Conservation (phyloP, 139 green algal species). For the Chlamydomonas urium region DNA sequence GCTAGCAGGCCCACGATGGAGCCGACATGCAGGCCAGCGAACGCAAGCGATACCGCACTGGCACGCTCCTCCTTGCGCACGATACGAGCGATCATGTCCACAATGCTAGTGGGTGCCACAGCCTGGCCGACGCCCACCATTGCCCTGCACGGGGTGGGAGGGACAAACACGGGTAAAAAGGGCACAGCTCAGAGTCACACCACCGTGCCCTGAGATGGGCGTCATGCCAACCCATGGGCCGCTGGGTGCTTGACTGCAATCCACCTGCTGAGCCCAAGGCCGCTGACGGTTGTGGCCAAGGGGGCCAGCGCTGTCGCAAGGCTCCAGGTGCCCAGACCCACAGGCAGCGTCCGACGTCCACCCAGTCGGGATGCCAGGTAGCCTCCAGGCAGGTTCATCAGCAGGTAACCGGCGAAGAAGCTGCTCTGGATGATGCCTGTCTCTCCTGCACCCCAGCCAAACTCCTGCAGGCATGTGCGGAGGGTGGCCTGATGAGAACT, state of each 20-base stretch:
- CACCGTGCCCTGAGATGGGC: background rate
- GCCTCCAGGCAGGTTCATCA: conserved; percentile 82
- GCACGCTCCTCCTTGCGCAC: conserved; percentile 69
- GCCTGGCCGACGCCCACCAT: conserved; percentile 87
- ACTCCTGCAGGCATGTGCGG: background rate
- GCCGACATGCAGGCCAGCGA: conserved; percentile 92
- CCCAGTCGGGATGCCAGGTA: conserved; percentile 62
- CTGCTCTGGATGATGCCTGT: conserved; percentile 9
- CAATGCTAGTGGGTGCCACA: conserved; percentile 78
- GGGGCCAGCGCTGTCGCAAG: conserved; percentile 52
- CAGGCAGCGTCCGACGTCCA: conserved; percentile 68
- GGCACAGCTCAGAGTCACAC: background rate
- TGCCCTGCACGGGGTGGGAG: background rate
- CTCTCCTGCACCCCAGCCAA: background rate
- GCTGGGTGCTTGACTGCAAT: background rate
- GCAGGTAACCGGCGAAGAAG: conserved; percentile 41
- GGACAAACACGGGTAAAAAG: background rate
- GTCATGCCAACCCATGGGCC: background rate
- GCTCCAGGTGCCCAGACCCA: conserved; percentile 78
- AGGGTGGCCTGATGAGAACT: background rate
- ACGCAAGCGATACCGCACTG: conserved; percentile 79
- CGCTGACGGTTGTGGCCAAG: background rate
- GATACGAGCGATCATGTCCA: conserved; percentile 80
- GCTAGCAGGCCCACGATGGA: conserved; percentile 15
- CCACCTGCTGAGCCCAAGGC: background rate